These are phyloP conservation scores for Symbiodinium pilosum DNA, from an alignment of 73 alveolate species.

Conservation along the genomic window DNA sequence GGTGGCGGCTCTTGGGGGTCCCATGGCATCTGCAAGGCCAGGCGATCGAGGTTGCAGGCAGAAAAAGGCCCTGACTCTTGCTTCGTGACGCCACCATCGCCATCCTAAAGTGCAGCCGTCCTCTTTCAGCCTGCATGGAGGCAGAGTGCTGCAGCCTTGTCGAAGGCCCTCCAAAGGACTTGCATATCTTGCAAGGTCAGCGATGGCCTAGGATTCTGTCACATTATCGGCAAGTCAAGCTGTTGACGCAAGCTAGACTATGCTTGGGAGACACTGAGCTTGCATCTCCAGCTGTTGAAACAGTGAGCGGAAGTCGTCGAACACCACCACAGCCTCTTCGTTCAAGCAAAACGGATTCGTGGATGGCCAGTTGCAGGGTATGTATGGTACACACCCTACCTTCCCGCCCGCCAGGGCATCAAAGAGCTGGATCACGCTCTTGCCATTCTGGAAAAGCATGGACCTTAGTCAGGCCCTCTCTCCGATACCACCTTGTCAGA, in stretches of 20 bases:
- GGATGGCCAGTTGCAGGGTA: no score
- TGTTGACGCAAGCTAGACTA: no score
- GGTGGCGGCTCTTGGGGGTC: not conserved
- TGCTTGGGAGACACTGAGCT: not conserved
- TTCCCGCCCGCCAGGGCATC: conserved; percentile 30
- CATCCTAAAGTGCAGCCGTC: not conserved
- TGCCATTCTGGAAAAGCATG: conserved; percentile 56
- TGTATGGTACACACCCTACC: no score
- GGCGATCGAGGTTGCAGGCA: not conserved
- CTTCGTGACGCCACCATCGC: conserved; percentile 57
- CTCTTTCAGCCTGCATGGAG: not conserved
- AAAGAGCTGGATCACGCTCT: conserved; percentile 46
- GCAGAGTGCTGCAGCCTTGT: not conserved
- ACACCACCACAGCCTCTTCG: conserved; percentile 13
- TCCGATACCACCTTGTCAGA: no score
- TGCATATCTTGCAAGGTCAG: conserved; percentile 44
- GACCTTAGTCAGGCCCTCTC: not conserved
- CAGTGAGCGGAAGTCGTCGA: conserved; percentile 26
- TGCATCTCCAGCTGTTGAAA: conserved; percentile 39
- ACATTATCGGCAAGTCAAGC: no score
- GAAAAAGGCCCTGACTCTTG: conserved; percentile 16
- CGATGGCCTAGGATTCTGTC: conserved; percentile 51
- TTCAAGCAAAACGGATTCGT: no score
- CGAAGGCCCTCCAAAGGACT: conserved; percentile 35
- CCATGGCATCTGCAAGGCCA: not conserved